Evolutionary conservation across 805 yeast species (phyloP).

Genomic region (Suhomyces emberorum): DNA sequence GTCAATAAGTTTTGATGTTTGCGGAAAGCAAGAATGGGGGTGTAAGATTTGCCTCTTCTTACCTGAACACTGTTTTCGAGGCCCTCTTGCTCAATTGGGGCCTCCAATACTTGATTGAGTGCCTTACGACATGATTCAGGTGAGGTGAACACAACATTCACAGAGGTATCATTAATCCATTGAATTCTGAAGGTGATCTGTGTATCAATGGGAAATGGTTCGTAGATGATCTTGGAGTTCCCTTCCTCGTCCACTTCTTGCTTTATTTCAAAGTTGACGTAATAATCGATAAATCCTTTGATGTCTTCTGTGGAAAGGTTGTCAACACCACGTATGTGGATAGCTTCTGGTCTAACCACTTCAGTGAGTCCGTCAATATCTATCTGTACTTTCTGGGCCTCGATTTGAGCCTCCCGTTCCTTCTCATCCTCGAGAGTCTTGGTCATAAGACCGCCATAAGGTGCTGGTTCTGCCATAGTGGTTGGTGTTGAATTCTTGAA

Average conservation of each 20-base stretch:
- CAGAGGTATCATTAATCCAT: conserved; percentile 65
- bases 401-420: conserved; percentile 25
- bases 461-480: conserved; percentile 13
- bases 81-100: neutral
- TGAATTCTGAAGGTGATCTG: conserved; percentile 45
- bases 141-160: conserved; percentile 52
- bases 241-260: conserved; percentile 14
- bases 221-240: conserved; percentile 13
- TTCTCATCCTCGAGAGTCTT: conserved; percentile 39
- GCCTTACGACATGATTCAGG: conserved; percentile 40
- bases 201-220: conserved; percentile 22
- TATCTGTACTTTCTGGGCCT: conserved; percentile 33
- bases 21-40: conserved; percentile 32
- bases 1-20: conserved; percentile 27
- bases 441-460: conserved; percentile 42
- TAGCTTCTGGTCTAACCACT: conserved; percentile 43
- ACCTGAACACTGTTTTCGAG: conserved; percentile 23
- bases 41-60: conserved; percentile 40
- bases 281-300: conserved; percentile 50
- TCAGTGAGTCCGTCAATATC: conserved; percentile 29
- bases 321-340: conserved; percentile 60
- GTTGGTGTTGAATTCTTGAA: conserved; percentile 2
- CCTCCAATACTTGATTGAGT: conserved; percentile 23
- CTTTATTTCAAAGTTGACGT: conserved; percentile 31
- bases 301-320: conserved; percentile 59